Conservation (phyloP, 495 filamentous ascomycete species). For the Neurospora sublineolata region DNA sequence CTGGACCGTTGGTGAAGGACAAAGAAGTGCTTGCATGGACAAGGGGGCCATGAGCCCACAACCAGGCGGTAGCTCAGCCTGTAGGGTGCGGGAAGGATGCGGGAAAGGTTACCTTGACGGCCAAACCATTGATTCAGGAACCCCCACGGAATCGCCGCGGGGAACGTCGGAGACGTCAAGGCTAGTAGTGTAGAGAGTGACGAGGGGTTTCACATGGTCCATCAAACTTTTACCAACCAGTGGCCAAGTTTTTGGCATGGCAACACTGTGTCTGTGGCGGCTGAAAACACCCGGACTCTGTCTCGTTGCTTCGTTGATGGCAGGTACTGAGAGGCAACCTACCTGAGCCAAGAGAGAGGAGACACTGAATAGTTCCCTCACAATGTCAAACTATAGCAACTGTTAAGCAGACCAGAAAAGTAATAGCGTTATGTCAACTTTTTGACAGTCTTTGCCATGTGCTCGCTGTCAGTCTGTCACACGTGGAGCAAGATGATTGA, state of each 20-base stretch:
- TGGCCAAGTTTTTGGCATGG: slow-evolving; percentile 11
- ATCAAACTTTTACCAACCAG: slow-evolving; percentile 12
- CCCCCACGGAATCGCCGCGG: slow-evolving; percentile 2
- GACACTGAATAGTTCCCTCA: neutral
- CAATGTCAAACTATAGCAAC: neutral
- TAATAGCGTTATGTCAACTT: neutral
- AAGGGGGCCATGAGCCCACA: slow-evolving; percentile 4
- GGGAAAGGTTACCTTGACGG: neutral
- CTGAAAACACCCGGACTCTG: neutral
- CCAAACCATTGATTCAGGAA: slow-evolving; percentile 1
- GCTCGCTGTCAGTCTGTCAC: neutral
- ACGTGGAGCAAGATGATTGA: neutral
- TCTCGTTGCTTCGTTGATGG: neutral
- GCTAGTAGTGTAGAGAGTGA: neutral
- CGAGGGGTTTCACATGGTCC: slow-evolving; percentile 17
- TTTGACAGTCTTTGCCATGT: neutral
- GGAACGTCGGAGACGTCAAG: neutral
- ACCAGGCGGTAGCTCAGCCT: neutral
- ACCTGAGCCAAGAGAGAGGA: neutral
- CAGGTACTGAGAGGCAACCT: neutral
- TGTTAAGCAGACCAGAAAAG: neutral
- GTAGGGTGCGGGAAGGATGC: slow-evolving; percentile 9
- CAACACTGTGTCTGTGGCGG: slow-evolving; percentile 8
- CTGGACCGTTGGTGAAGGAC: slow-evolving; percentile 1
- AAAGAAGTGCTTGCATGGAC: slow-evolving; percentile 11